Conservation (phyloP, 805 yeast genomes). For the Pichia nakasei region DNA sequence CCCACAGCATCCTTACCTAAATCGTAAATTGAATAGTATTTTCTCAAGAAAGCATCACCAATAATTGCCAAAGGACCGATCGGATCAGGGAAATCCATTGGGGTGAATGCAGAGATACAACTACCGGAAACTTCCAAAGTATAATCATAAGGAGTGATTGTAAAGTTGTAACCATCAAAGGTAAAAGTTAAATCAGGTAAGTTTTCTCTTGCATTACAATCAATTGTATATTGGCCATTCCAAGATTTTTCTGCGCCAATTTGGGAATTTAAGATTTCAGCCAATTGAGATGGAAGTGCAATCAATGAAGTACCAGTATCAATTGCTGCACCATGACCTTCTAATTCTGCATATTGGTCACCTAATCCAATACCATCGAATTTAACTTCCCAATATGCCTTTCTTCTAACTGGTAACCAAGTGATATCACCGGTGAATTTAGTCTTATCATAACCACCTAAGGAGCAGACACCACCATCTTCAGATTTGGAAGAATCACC, state of each 20-base stretch:
- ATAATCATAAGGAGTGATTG: conserved; percentile 84
- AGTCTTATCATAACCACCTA: conserved; percentile 85
- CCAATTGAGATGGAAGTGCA: conserved; percentile 89
- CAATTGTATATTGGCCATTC: conserved; percentile 94
- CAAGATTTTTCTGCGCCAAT: conserved; percentile 96
- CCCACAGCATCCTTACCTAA: conserved; percentile 89
- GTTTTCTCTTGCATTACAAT: conserved; percentile 74
- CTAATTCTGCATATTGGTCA: conserved; percentile 78
- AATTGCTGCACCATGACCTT: conserved; percentile 88
- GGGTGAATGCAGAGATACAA: conserved; percentile 93
- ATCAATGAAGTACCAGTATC: conserved; percentile 98
- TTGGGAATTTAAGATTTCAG: conserved; percentile 89
- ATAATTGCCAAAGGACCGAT: conserved; percentile 93
- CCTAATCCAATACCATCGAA: conserved; percentile 89
- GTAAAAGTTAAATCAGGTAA: conserved; percentile 90
- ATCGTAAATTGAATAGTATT: conserved; percentile 89
- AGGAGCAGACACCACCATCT: conserved; percentile 86
- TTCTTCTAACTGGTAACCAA: conserved; percentile 97
- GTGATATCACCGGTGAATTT: conserved; percentile 77
- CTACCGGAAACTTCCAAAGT: conserved; percentile 90
- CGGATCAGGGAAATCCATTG: conserved; percentile 96
- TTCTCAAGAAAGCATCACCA: conserved; percentile 97
- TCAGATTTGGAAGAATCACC: conserved; percentile 66
- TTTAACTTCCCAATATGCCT: conserved; percentile 99
- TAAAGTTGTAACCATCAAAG: conserved; percentile 85